Evolutionary conservation across 2,329 filamentous ascomycete species (phyloP), one percentile per base, ranked within the genome.

Genomic region (Nigrograna mackinnonii): DNA sequence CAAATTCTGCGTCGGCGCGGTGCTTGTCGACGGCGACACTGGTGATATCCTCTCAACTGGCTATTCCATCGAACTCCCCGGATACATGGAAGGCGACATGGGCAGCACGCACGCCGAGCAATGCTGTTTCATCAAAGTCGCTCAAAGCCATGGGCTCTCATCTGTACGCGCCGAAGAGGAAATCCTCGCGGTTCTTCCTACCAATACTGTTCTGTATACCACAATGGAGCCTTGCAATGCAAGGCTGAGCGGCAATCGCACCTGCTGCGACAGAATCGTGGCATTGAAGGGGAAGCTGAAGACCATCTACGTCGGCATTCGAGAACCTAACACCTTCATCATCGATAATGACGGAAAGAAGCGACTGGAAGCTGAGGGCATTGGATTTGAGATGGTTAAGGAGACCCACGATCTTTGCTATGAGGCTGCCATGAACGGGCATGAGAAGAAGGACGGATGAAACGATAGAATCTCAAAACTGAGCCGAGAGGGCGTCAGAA

Each of bases 1-100:
- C 41, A 43, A 39, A 19, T 43, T 43, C 22, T 43, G 41, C 19
- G 41, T 39, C 11, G 41, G 41, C 26, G 41, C 41, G 5, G 41
- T 43, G 3, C 35, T 39, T 34, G 41, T 20, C 20, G 19, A 39
- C 21, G 28, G 35, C 12, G 28, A 39, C 18, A 38, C 41, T 19
- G 41, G 41, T 4, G 35, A 14, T 13, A 43, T 43, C 35, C 41
- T 43, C 20, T 37, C 33, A 11, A 43, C 33, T 5, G 40, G 40
- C 5, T 43, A 43, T 19, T 37, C 33, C 4, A 37, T 43, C 40
- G 34, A 39, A 30, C 26, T 43, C 5, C 41, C 41, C 12, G 41
- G 26, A 35, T 33, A 39, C 33, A 43, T 43, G 35, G 35, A 39
- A 34, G 35, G 26, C 20, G 41, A 43, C 28, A 6, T 14, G 6